Percentiles rank a stretch among this genome's conserved stretches.
phyloP scores from a whole-genome alignment of 2,329 filamentous ascomycete genomes.

The Epichloe sp. region DNA sequence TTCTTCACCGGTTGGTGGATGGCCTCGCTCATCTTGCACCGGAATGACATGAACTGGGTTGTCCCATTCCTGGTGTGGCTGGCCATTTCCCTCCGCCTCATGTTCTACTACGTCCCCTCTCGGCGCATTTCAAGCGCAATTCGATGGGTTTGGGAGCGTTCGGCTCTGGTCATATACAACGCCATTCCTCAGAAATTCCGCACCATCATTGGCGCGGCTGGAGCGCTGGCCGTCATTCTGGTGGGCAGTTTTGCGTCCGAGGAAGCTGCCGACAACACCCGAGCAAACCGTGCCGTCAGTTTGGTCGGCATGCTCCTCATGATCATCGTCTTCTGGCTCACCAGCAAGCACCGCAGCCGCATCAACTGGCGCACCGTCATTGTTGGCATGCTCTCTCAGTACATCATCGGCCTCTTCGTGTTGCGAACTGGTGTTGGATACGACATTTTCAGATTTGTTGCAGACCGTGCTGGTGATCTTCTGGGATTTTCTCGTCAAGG shows the following conservation, averaged over 20 bases:
- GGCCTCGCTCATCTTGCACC: slow-evolving; percentile 58
- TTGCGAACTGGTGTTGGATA: slow-evolving; percentile 67
- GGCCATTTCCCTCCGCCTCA: slow-evolving; percentile 56
- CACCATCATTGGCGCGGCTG: slow-evolving; percentile 45
- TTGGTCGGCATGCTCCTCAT: slow-evolving; percentile 67
- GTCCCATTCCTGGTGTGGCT: slow-evolving; percentile 76
- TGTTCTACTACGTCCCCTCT: slow-evolving; percentile 63
- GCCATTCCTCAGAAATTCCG: slow-evolving; percentile 55
- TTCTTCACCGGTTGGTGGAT: slow-evolving; percentile 59
- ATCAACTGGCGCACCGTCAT: slow-evolving; percentile 72
- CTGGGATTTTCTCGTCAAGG: slow-evolving; percentile 66
- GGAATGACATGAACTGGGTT: slow-evolving; percentile 63
- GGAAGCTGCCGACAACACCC: slow-evolving; percentile 63
- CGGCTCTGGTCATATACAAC: slow-evolving; percentile 42
- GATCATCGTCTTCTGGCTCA: slow-evolving; percentile 51
- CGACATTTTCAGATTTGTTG: slow-evolving; percentile 87
- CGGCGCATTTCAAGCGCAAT: slow-evolving; percentile 53
- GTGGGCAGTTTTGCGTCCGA: slow-evolving; percentile 63
- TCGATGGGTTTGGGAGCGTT: slow-evolving; percentile 53
- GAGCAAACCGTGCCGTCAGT: slow-evolving; percentile 66
- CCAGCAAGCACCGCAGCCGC: slow-evolving; percentile 52
- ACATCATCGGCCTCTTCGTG: slow-evolving; percentile 79
- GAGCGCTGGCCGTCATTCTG: slow-evolving; percentile 61
- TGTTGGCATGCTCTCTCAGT: slow-evolving; percentile 79
- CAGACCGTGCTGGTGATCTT: slow-evolving; percentile 56